Evolutionary conservation across 257 asterid genomes (phyloP), one percentile per base, ranked within the genome.

Genomic region (Fraxinus anomala): DNA sequence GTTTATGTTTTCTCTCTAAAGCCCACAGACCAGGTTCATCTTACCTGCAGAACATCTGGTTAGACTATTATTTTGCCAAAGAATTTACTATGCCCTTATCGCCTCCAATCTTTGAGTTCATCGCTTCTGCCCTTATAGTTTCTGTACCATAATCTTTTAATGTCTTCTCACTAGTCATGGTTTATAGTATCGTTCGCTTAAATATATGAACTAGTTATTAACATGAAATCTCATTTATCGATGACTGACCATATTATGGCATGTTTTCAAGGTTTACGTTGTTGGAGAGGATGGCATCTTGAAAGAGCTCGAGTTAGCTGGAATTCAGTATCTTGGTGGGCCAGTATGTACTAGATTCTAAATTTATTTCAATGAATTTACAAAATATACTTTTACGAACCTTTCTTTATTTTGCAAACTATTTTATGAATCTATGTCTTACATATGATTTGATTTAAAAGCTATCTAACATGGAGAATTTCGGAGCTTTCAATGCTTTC

Each of bases 211-310:
- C 40, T 47, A 37, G 36, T 23, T 9, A 17, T 49, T 39, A 74
- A 66, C 33, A 12, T 63, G 37, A 3, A 40, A 73, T 19, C 39
- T 73, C 68, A 68, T 49, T 59, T 12, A 47, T 28, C 28, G 49
- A 77, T 40, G 23, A 80, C 78, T 83, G 63, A 85, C 68, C 28
- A 30, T 73, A 24, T 30, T 80, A 13, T 61, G 75, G 73, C 44
- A 76, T 70, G 63, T 59, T 80, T 72, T 82, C 72, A 80, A 93
- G 99, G 98, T 93, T 69, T 96, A 96, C 77, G 98, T 96, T 70
- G 87, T 96, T 79, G 99, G 99, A 56, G 99, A 93, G 87, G 99
- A 93, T 16, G 99, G 99, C 67, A 96, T 96, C 85, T 81, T 87
- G 77, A 93, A 90, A 90, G 99, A 96, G 92, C 95, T 96, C 69